Conservation (phyloP, 2,329 filamentous ascomycete species). For the Fonsecaea pugnacius region DNA sequence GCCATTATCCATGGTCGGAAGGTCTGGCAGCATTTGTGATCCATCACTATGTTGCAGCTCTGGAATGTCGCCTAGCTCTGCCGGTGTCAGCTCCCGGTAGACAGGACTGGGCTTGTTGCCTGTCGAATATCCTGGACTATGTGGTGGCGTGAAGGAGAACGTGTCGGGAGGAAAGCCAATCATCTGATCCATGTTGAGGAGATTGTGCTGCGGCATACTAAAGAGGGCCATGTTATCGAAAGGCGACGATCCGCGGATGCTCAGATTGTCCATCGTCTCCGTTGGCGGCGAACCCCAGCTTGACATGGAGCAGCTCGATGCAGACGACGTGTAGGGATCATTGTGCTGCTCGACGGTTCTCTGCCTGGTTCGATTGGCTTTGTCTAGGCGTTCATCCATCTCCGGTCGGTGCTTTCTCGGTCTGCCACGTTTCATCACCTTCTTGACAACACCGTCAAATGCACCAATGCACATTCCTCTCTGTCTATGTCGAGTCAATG, state of each 20-base stretch:
- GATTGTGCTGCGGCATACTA: constrained; percentile 26
- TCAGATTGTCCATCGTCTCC: constrained; percentile 47
- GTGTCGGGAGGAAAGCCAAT: constrained; percentile 44
- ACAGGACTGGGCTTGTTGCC: constrained; percentile 46
- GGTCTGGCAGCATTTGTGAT: constrained; percentile 30
- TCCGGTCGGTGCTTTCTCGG: constrained; percentile 67
- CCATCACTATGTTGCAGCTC: constrained; percentile 13
- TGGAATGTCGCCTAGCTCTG: constrained; percentile 33
- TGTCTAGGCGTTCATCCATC: constrained; percentile 61
- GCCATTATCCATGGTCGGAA: constrained; percentile 30
- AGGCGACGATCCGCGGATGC: constrained; percentile 43
- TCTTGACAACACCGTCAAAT: constrained; percentile 77
- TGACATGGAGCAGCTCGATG: constrained; percentile 46
- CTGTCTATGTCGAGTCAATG: constrained; percentile 89
- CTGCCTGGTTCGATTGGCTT: constrained; percentile 58
- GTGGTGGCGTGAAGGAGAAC: constrained; percentile 54
- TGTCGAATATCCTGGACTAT: constrained; percentile 50
- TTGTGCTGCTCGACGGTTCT: constrained; percentile 21
- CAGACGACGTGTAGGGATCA: constrained; percentile 46
- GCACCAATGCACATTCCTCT: constrained; percentile 96
- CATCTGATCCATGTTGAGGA: constrained; percentile 29
- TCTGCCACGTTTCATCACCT: constrained; percentile 68
- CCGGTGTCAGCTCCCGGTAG: constrained; percentile 46
- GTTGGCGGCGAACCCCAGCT: constrained; percentile 50
- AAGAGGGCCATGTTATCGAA: constrained; percentile 40